Base-by-base conservation (phyloP, 176 grass and related monocot species). In the Olyra latifolia region DNA sequence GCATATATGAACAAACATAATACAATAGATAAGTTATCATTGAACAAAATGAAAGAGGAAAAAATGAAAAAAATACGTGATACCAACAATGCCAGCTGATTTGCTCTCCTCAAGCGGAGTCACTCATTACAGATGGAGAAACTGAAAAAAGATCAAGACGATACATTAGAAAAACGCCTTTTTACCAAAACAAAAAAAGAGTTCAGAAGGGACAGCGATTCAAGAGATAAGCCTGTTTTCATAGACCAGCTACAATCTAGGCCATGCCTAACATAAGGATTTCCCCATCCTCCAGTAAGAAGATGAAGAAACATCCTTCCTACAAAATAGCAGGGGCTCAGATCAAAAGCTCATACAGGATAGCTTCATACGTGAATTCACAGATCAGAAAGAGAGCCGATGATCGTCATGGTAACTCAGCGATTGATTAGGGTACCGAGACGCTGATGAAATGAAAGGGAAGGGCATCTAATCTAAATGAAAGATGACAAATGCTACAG, bases 281-380 rank as follows among this genome's bases (percentile, higher is more conserved):
- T 90, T 85, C 59, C 87, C 70, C 55, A 75, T 82, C 39, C 54
- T 40, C 64, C 0, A 7, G 5, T 10, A 35, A 77, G 61, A 76
- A 57, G 66, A 75, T 17, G 9, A 53, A 71, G 63, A 55, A 74
- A 6, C 2, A 10, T 38, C 72, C 73, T 82, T 6, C 42, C 20
- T 46, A 43, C 30, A n/a, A n/a, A 24, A 32, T 61, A 35, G 38
- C 29, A 65, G 43, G 44, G 67, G 10, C 75, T 86, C 75, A 65
- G n/a, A 73, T 39, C 80, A 66, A 32, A 82, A 90, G 83, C 72
- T 90, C 88, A 59, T 68, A 7, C 19, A 53, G 83, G 88, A 90
- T 74, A 90, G 29, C 72, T 39, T 72, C 88, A 19, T 63, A 6
- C 35, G 19, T 29, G 58, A 15, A 32, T 52, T 83, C 47, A 83